Conservation (phyloP, 805 yeast genomes). For the Starmerella sp. region DNA sequence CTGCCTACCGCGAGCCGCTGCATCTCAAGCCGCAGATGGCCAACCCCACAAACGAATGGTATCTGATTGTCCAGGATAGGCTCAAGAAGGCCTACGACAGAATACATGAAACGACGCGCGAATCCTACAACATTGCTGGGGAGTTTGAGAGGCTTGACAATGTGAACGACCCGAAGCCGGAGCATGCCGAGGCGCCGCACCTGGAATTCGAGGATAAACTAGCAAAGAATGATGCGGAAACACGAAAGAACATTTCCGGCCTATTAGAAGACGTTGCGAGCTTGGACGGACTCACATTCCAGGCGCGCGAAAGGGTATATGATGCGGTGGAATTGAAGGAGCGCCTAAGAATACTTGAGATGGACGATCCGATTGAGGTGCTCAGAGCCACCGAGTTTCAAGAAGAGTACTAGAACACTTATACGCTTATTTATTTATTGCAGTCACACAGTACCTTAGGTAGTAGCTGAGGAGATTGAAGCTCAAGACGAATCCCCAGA, state of each 20-base stretch:
- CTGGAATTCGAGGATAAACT: background rate
- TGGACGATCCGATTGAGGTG: background rate
- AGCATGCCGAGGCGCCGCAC: background rate
- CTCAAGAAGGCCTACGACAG: background rate
- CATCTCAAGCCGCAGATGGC: conserved; percentile 8
- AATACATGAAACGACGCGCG: background rate
- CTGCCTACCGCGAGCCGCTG: background rate
- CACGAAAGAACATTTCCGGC: background rate
- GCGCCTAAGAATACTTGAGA: background rate
- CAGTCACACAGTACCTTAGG: too few relatives aligned
- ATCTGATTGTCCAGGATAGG: background rate
- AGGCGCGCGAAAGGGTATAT: background rate
- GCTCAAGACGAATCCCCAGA: too few relatives aligned
- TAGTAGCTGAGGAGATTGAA: too few relatives aligned
- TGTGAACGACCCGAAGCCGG: background rate
- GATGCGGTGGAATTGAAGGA: background rate
- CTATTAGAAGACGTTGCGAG: background rate
- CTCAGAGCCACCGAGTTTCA: background rate
- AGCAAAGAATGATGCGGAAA: background rate
- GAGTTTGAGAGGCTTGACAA: background rate
- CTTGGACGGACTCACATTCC: background rate
- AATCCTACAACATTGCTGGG: background rate
- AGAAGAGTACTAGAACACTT: background rate
- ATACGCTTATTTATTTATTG: background rate
- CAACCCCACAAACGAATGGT: conserved; percentile 7